These are phyloP conservation scores for Termitomyces sp. DNA, from an alignment of 768 basidiomycete species.

Conservation along the genomic window DNA sequence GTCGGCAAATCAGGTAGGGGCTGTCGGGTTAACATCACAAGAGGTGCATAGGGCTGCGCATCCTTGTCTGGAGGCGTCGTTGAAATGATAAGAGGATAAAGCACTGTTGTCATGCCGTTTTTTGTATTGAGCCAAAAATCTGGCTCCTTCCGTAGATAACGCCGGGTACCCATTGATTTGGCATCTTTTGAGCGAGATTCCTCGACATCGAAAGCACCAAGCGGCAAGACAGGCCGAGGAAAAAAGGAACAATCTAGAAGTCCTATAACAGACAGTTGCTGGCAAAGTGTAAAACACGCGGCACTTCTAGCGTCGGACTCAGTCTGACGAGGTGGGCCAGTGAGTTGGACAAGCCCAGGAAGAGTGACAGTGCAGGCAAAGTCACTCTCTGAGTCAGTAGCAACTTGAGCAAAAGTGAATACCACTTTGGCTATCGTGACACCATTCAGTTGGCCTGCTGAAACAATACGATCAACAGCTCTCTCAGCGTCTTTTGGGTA, in stretches of 20 bases:
- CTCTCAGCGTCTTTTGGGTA: slow-evolving; percentile 51
- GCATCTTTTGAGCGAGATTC: slow-evolving; percentile 10
- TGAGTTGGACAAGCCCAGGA: slow-evolving; percentile 32
- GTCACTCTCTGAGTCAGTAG: slow-evolving; percentile 16
- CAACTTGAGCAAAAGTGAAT: slow-evolving; percentile 34
- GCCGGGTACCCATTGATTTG: slow-evolving; percentile 37
- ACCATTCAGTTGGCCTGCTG: slow-evolving; percentile 13
- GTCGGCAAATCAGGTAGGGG: slow-evolving; percentile 53
- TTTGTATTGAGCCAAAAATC: slow-evolving; percentile 57
- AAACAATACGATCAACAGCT: slow-evolving; percentile 48
- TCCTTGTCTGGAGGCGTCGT: slow-evolving; percentile 24
- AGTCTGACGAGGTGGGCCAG: slow-evolving; percentile 39
- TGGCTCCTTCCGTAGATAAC: slow-evolving; percentile 55
- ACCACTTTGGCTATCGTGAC: slow-evolving; percentile 18
- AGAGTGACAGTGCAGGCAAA: slow-evolving; percentile 48
- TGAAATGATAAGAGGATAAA: slow-evolving; percentile 57
- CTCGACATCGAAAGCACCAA: slow-evolving; percentile 12
- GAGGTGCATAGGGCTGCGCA: slow-evolving; percentile 41
- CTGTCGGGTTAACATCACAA: slow-evolving; percentile 60
- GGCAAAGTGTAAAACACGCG: slow-evolving; percentile 55
- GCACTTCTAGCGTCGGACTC: slow-evolving; percentile 50
- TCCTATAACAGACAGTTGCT: slow-evolving; percentile 41
- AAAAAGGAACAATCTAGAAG: slow-evolving; percentile 48
- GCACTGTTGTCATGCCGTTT: slow-evolving; percentile 18
- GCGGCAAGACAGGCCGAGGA: slow-evolving; percentile 19